phyloP scores from a whole-genome alignment of 176 grass and related monocot genomes.

The Panicum miliaceum region DNA sequence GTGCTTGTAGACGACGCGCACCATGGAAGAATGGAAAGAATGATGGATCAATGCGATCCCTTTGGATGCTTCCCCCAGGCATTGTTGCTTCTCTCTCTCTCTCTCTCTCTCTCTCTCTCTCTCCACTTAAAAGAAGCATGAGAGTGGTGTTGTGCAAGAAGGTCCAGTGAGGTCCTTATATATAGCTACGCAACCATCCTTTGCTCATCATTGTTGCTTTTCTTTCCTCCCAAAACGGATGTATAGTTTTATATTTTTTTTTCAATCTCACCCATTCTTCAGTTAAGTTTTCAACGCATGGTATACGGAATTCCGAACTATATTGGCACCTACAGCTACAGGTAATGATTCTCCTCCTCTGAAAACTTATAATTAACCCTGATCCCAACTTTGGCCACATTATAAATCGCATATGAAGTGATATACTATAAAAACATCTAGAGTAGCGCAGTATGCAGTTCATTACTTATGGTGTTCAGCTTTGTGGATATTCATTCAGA shows the following conservation, averaged over 20 bases:
- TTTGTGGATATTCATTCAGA: constrained; percentile 4
- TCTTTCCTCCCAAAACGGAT: constrained; percentile 36
- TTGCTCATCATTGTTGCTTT: constrained; percentile 44
- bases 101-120: constrained; percentile 22
- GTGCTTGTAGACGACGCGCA: neutral
- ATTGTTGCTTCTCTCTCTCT: constrained; percentile 33
- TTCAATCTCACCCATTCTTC: constrained; percentile 17
- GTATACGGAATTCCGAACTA: neutral
- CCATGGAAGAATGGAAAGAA: constrained; percentile 29
- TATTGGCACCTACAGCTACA: neutral
- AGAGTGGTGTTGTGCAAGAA: constrained; percentile 54
- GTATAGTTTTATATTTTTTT: constrained; percentile 33
- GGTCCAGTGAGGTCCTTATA: constrained; percentile 59
- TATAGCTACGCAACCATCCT: constrained; percentile 56
- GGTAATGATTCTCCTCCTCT: neutral
- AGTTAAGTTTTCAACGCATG: constrained; percentile 6
- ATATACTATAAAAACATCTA: neutral
- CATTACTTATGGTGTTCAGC: constrained; percentile 10
- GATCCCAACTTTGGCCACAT: neutral
- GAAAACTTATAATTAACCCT: constrained; percentile 23
- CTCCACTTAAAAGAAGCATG: constrained; percentile 6
- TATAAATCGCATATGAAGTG: neutral
- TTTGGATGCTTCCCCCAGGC: constrained; percentile 75
- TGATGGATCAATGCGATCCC: constrained; percentile 83
- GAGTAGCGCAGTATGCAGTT: neutral